phyloP scores from a whole-genome alignment of 1,284 basidiomycete genomes.

The Xerocomus subilludens region DNA sequence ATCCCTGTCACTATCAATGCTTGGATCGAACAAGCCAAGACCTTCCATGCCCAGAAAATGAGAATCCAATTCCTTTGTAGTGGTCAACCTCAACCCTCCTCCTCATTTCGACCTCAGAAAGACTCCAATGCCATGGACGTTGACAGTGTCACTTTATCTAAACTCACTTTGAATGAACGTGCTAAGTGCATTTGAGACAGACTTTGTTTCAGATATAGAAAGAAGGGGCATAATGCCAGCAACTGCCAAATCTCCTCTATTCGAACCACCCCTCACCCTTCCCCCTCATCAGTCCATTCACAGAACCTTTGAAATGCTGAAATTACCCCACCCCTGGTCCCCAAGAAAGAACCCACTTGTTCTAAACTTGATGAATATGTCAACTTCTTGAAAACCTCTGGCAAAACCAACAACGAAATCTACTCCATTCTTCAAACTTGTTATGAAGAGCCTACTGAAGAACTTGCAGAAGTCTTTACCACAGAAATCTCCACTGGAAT shows the following conservation, averaged over 20 bases:
- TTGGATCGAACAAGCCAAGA: not conserved
- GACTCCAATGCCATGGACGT: not conserved
- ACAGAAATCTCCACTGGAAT: no score
- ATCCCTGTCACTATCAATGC: not conserved
- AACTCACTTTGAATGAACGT: not conserved
- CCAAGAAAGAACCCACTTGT: no score
- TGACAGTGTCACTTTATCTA: not conserved
- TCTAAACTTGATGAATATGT: no score
- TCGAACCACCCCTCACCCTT: not conserved
- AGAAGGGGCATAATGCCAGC: no score
- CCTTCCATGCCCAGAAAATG: not conserved
- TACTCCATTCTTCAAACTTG: no score
- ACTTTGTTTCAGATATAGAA: not conserved
- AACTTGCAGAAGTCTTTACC: no score
- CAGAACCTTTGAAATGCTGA: no score
- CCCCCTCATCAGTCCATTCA: not conserved
- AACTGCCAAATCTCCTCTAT: not conserved
- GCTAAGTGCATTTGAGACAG: not conserved
- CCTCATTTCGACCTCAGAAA: not conserved
- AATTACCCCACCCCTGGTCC: no score
- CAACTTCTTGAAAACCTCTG: no score
- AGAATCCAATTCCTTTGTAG: not conserved
- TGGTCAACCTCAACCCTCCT: not conserved
- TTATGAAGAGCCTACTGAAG: no score
- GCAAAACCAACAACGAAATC: no score